Evolutionary conservation across 2,329 filamentous ascomycete species (phyloP).

Genomic region (Westerdykella ornata): DNA sequence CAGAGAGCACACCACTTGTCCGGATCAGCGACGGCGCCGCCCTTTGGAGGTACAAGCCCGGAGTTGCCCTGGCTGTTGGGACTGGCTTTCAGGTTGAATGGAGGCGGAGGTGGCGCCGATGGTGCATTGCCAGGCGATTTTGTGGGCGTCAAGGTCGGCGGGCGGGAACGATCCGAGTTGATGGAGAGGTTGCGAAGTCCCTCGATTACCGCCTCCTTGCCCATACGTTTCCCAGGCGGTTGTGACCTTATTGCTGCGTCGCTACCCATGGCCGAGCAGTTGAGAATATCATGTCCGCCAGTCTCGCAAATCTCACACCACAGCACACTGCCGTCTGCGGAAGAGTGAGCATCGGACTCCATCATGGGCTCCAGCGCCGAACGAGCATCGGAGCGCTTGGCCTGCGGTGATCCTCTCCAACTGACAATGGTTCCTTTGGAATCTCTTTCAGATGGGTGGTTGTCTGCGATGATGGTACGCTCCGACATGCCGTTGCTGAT

Average conservation of each 20-base stretch:
- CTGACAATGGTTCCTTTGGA: slow-evolving; percentile 60
- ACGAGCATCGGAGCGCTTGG: slow-evolving; percentile 27
- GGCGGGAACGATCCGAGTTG: slow-evolving; percentile 24
- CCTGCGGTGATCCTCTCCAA: slow-evolving; percentile 40
- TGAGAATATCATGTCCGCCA: slow-evolving; percentile 84
- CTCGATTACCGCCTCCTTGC: slow-evolving; percentile 30
- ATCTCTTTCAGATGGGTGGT: slow-evolving; percentile 57
- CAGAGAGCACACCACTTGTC: slow-evolving; percentile 96
- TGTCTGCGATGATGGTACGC: slow-evolving; percentile 41
- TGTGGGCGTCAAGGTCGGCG: slow-evolving; percentile 24
- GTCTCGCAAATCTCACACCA: slow-evolving; percentile 98
- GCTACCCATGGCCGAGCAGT: slow-evolving; percentile 80
- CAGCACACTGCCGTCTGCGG: slow-evolving; percentile 62
- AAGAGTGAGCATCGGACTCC: slow-evolving; percentile 55
- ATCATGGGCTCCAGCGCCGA: slow-evolving; percentile 60
- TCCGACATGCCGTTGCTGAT: slow-evolving; percentile 48
- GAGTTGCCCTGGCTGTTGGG: slow-evolving; percentile 15
- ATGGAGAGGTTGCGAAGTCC: slow-evolving; percentile 30
- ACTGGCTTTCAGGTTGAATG: slow-evolving; percentile 5
- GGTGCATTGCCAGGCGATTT: slow-evolving; percentile 33
- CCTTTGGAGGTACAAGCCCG: slow-evolving; percentile 31
- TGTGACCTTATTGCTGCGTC: slow-evolving; percentile 35
- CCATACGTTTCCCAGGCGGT: slow-evolving; percentile 15
- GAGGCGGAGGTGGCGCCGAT: slow-evolving; percentile 31
- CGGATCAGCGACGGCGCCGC: slow-evolving; percentile 49